Evolutionary conservation across 345 rosid species (phyloP).

Genomic region (Citrus trifoliata): DNA sequence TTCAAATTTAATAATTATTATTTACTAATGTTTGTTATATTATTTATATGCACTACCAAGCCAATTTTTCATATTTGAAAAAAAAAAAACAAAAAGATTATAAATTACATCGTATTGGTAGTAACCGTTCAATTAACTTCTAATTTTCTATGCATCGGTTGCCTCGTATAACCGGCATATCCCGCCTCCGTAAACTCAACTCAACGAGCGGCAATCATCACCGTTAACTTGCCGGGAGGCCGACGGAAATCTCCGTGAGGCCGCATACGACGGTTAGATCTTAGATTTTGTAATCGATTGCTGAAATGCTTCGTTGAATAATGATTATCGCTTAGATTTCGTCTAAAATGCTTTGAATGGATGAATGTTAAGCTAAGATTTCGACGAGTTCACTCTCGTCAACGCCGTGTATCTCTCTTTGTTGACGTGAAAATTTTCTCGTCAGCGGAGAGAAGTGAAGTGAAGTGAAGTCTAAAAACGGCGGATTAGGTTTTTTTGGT

Average conservation of each 20-base stretch:
- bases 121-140: too few species aligned
- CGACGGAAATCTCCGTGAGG: not conserved
- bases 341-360: not conserved
- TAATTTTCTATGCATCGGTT: too few species aligned
- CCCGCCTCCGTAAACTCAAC: too few species aligned
- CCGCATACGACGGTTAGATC: not conserved
- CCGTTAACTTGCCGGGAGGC: not conserved
- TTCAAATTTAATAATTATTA: too few species aligned
- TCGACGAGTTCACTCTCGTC: not conserved
- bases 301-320: not conserved
- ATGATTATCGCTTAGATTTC: not conserved
- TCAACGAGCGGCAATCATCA: too few species aligned
- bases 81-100: too few species aligned
- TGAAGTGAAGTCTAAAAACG: not conserved
- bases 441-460: not conserved
- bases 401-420: not conserved
- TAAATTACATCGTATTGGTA: too few species aligned
- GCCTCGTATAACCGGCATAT: too few species aligned
- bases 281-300: not conserved
- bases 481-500: not conserved
- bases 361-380: not conserved
- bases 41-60: too few species aligned
- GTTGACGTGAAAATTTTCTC: not conserved
- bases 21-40: too few species aligned
- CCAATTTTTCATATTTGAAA: too few species aligned